Evolutionary conservation across 768 basidiomycete genomes (phyloP).

Genomic region (Lepiota venenata): DNA sequence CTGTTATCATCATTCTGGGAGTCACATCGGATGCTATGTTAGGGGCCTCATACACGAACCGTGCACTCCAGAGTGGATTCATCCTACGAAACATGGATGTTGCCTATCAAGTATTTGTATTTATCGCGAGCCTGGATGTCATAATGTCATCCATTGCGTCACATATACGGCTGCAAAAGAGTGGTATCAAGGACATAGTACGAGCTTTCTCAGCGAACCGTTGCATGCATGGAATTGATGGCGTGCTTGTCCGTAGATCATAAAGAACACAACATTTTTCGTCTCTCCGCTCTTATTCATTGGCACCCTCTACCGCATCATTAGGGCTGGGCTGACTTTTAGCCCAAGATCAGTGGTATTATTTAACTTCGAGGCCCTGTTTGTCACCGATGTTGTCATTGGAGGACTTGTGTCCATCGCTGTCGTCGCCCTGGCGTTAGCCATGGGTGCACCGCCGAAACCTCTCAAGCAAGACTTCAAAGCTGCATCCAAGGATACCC

Average conservation of each 20-base stretch:
- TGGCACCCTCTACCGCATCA: not conserved
- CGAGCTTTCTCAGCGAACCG: not conserved
- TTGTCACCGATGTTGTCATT: not conserved
- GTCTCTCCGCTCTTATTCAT: not conserved
- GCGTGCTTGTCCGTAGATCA: not conserved
- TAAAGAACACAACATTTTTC: not conserved
- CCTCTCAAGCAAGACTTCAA: not conserved
- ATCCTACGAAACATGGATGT: not conserved
- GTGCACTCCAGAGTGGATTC: not conserved
- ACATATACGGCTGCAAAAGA: not conserved
- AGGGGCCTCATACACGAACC: not conserved
- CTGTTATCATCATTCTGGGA: not conserved
- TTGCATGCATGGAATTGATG: too few species aligned
- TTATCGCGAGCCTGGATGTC: not conserved
- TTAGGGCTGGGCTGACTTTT: not conserved
- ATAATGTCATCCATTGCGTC: not conserved
- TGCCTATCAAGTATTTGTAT: not conserved
- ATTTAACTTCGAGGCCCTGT: not conserved
- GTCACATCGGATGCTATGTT: not conserved
- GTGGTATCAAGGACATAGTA: too few species aligned
- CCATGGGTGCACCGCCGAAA: conserved; percentile 5
- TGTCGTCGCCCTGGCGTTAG: not conserved
- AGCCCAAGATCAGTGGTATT: not conserved
- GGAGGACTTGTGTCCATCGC: not conserved
- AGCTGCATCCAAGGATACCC: not conserved